Conservation (phyloP, 1,284 basidiomycete genomes). For the Sporisorium iseilematis-ciliati region DNA sequence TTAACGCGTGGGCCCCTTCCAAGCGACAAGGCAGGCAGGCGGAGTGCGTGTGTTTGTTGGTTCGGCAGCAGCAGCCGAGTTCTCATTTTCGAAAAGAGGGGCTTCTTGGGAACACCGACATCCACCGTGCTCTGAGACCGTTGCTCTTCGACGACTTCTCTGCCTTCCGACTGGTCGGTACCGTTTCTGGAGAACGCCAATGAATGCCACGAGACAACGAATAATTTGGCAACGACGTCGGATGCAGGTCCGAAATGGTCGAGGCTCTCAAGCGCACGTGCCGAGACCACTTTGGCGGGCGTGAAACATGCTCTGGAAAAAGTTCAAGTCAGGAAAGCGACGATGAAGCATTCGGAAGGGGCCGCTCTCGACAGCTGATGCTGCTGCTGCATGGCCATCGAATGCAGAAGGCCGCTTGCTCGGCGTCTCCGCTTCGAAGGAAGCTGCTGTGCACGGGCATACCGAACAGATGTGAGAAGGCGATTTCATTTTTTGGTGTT, state of each 20-base stretch:
- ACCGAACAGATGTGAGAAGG: background rate
- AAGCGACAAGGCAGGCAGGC: background rate
- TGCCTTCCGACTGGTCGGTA: too few relatives aligned
- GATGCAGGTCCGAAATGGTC: too few relatives aligned
- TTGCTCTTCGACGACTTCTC: too few relatives aligned
- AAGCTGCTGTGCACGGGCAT: background rate
- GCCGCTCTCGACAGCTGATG: background rate
- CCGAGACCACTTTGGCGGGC: too few relatives aligned
- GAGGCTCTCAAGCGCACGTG: too few relatives aligned
- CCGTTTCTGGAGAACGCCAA: too few relatives aligned
- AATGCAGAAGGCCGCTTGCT: background rate
- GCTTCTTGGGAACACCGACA: background rate
- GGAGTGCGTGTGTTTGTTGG: conserved; percentile 6
- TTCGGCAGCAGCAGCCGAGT: conserved; percentile 4
- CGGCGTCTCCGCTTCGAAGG: background rate
- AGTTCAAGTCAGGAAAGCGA: too few relatives aligned
- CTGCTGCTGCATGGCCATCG: background rate
- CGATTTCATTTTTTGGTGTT: background rate
- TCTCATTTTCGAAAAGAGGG: background rate
- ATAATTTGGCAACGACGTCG: too few relatives aligned
- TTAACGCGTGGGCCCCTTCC: too few relatives aligned
- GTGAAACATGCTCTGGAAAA: too few relatives aligned
- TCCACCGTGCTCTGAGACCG: too few relatives aligned
- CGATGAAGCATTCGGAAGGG: background rate
- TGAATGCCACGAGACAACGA: too few relatives aligned